phyloP scores from a whole-genome alignment of 257 asterid species.

The Nicotiana noctiflora region DNA sequence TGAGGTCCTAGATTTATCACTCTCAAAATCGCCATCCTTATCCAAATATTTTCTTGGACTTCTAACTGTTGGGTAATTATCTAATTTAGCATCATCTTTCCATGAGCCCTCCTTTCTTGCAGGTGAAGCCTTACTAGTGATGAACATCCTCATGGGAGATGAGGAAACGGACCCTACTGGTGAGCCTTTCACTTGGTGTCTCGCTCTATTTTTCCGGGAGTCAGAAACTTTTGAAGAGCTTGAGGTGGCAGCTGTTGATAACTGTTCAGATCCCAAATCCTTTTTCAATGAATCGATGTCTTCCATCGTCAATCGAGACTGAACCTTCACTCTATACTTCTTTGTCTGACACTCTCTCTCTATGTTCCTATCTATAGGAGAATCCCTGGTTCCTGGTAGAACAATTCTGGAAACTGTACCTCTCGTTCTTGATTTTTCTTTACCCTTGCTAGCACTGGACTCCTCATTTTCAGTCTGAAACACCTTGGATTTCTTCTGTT shows the following conservation, averaged over 20 bases:
- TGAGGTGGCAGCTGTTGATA: conserved; percentile 71
- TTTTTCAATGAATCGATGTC: conserved; percentile 54
- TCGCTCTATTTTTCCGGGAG: conserved; percentile 51
- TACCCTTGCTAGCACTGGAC: conserved; percentile 24
- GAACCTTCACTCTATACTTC: conserved; percentile 26
- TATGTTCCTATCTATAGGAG: conserved; percentile 16
- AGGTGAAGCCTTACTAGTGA: conserved; percentile 30
- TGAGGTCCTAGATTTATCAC: conserved; percentile 17
- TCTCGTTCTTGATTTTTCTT: conserved; percentile 26
- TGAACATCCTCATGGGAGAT: conserved; percentile 60
- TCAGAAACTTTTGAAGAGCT: conserved; percentile 90
- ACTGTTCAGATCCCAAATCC: conserved; percentile 63
- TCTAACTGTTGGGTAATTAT: conserved; percentile 20
- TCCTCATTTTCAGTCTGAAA: conserved; percentile 44
- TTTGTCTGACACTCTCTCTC: conserved; percentile 39
- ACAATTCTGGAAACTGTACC: conserved; percentile 22
- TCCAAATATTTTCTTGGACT: conserved; percentile 29
- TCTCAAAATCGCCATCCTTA: conserved; percentile 29
- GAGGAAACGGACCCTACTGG: conserved; percentile 93
- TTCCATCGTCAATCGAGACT: conserved; percentile 36
- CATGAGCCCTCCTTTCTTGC: conserved; percentile 23
- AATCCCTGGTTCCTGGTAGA: conserved; percentile 31
- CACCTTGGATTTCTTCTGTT: conserved; percentile 41
- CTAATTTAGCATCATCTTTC: conserved; percentile 28
- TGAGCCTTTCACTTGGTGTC: conserved; percentile 52